Evolutionary conservation across 1,139 yeast genomes (phyloP).

Genomic region (Sugiyamaella neomexicana): DNA sequence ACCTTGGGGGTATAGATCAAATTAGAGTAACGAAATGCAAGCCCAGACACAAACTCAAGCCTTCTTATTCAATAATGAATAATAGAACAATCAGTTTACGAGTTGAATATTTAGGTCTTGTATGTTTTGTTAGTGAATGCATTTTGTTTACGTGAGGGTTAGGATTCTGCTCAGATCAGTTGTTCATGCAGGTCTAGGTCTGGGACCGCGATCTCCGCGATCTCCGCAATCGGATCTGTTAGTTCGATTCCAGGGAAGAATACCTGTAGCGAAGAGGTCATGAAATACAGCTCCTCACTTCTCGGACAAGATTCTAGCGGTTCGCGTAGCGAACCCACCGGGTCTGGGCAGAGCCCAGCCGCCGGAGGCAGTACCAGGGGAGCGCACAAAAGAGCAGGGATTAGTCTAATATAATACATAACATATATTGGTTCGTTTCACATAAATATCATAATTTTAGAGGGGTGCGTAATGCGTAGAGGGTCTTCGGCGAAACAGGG

Average conservation of each 20-base stretch:
- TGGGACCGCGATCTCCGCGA: too few species aligned
- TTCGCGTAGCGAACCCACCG: neutral
- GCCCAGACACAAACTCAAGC: neutral
- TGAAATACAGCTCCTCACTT: too few species aligned
- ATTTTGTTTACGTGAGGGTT: conserved; percentile 9
- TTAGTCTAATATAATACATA: neutral
- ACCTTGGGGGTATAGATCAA: neutral
- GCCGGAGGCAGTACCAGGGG: neutral
- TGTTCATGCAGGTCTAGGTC: too few species aligned
- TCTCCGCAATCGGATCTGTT: neutral
- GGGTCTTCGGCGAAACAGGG: neutral
- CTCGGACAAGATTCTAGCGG: too few species aligned
- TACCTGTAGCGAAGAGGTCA: neutral
- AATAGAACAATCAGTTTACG: neutral
- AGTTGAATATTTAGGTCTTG: neutral
- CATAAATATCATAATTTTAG: conserved; percentile 1
- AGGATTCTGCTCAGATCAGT: neutral
- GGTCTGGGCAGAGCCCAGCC: neutral
- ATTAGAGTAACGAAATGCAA: too few species aligned
- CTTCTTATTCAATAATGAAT: neutral
- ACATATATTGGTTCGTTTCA: neutral
- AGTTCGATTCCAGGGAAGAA: neutral
- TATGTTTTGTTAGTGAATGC: neutral
- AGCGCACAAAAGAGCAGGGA: neutral
- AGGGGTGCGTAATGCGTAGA: conserved; percentile 8